Conservation (phyloP, 2,329 filamentous ascomycete species). For the Hirsutella minnesotensis region DNA sequence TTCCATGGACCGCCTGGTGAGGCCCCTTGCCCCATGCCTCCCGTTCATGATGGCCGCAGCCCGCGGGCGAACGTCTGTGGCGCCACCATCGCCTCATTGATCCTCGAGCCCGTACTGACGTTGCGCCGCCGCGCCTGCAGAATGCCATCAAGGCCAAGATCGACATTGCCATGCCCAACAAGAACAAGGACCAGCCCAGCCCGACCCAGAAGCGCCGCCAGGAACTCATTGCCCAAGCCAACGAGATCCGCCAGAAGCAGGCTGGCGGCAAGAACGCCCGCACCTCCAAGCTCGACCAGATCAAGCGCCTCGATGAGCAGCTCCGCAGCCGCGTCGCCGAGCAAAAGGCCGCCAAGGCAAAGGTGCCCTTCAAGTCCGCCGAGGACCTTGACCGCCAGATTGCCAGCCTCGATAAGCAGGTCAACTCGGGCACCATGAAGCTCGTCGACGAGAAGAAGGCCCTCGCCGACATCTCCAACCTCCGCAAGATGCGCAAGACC, state of each 20-base stretch:
- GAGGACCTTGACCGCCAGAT: constrained; percentile 86
- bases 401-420: constrained; percentile 66
- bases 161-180: constrained; percentile 64
- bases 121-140: constrained; percentile 34
- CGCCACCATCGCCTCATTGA: background rate
- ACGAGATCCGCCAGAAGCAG: constrained; percentile 78
- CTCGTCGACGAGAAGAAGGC: constrained; percentile 96
- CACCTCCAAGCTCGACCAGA: constrained; percentile 69
- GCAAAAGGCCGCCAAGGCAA: constrained; percentile 74
- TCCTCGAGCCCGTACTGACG: too few species aligned
- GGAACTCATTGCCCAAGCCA: constrained; percentile 73
- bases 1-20: constrained; percentile 49
- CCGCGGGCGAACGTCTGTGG: background rate
- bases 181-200: constrained; percentile 66
- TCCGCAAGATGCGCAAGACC: constrained; percentile 84
- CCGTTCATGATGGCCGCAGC: background rate
- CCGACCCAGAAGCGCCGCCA: constrained; percentile 72
- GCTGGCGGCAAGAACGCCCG: constrained; percentile 76
- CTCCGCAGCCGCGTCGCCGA: constrained; percentile 75
- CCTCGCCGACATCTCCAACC: constrained; percentile 65
- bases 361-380: constrained; percentile 72
- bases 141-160: constrained; percentile 81
- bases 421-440: constrained; percentile 84
- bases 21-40: constrained; percentile 3
- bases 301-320: constrained; percentile 84